Percentiles rank a stretch among this genome's conserved stretches.
Evolutionary conservation across 1,139 yeast species (phyloP).

Genomic region (Hemisphaericaspora lyxosophila): DNA sequence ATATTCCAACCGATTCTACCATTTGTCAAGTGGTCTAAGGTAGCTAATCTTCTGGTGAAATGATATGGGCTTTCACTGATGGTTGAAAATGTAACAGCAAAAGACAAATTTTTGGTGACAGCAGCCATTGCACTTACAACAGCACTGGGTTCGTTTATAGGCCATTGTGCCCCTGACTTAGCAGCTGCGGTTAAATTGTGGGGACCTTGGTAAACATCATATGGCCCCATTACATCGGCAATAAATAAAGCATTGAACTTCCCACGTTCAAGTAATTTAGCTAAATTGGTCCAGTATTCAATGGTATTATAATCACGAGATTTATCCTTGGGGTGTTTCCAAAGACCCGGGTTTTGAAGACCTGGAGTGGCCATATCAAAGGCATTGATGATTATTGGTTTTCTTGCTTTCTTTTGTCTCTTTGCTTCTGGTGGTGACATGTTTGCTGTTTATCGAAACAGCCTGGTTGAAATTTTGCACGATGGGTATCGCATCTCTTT

Average conservation of each 20-base stretch:
- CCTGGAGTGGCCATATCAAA: constrained; percentile 40
- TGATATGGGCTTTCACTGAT: constrained; percentile 47
- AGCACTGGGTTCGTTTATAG: constrained; percentile 42
- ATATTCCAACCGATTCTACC: constrained; percentile 50
- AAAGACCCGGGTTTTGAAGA: constrained; percentile 36
- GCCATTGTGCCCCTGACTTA: constrained; percentile 41
- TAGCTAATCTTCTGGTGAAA: constrained; percentile 43
- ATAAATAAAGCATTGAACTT: constrained; percentile 44
- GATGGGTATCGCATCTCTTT: too few relatives aligned
- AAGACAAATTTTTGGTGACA: constrained; percentile 37
- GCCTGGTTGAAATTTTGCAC: too few relatives aligned
- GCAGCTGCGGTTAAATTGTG: constrained; percentile 34
- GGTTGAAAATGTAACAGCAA: constrained; percentile 44
- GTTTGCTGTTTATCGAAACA: too few relatives aligned
- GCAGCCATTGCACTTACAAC: constrained; percentile 43
- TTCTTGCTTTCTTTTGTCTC: constrained; percentile 15
- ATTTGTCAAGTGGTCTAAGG: constrained; percentile 41
- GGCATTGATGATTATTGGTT: constrained; percentile 36
- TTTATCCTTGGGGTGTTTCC: constrained; percentile 44
- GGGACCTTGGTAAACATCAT: constrained; percentile 42
- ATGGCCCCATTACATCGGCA: constrained; percentile 47
- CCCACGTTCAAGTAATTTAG: constrained; percentile 44
- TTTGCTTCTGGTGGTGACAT: constrained; percentile 9
- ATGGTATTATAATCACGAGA: constrained; percentile 34
- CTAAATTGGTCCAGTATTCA: constrained; percentile 46